Evolutionary conservation across 257 asterid species (phyloP).

Genomic region (Solanum pimpinellifolium): DNA sequence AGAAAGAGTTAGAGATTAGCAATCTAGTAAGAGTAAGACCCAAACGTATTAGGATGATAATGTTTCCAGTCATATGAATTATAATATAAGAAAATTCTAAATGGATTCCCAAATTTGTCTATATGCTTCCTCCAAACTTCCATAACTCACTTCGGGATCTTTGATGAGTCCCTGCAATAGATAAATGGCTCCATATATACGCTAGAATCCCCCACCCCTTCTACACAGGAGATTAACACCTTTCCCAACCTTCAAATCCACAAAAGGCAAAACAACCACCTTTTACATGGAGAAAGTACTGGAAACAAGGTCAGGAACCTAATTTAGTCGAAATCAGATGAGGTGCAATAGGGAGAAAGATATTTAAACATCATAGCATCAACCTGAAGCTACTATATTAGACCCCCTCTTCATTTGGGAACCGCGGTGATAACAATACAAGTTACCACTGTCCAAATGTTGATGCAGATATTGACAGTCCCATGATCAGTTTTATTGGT

Average conservation of each 20-base stretch:
- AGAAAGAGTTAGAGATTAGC: neutral
- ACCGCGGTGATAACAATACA: neutral
- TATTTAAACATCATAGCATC: neutral
- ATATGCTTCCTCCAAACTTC: neutral
- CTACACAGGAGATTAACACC: neutral
- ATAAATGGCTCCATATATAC: neutral
- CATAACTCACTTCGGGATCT: neutral
- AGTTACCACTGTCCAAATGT: neutral
- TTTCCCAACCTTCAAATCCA: neutral
- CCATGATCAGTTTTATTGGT: neutral
- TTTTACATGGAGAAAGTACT: neutral
- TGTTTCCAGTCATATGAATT: neutral
- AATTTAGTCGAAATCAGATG: neutral
- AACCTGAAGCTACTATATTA: neutral
- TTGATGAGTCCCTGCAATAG: neutral
- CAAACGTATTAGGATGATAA: neutral
- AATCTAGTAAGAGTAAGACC: neutral
- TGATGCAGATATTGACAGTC: neutral
- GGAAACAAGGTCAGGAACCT: neutral
- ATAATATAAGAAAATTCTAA: neutral
- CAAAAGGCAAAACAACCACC: neutral
- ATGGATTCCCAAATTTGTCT: neutral
- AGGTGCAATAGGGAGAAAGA: neutral
- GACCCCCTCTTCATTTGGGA: neutral
- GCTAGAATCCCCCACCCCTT: neutral